Evolutionary conservation across 139 green algal genomes (phyloP), one percentile per base, ranked within the genome.

Genomic region (Desmodesmus armatus): DNA sequence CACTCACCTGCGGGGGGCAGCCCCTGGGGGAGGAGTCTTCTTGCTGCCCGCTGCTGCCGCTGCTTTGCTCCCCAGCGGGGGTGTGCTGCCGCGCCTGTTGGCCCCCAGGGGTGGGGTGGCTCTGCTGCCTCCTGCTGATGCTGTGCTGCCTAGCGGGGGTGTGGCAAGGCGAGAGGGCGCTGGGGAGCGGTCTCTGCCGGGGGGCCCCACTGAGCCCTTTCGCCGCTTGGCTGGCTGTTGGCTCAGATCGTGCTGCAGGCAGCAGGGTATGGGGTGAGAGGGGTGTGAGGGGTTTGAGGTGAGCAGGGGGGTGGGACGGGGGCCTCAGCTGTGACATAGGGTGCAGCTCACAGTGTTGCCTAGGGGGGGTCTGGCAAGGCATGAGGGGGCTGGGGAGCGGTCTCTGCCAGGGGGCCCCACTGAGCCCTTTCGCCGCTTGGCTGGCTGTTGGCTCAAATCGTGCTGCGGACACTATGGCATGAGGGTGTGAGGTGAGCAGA

Each of bases 1-100:
- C n/a, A n/a, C n/a, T n/a, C n/a, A n/a, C n/a, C n/a, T n/a, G n/a
- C n/a, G n/a, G n/a, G n/a, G n/a, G 13, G 51, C 76, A 19, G 55
- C 39, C 3, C 53, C 55, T 7, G 62, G 35, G 2, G 75, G 72
- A 31, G 72, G 72, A 29, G 72, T 80, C 17, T 5, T 27, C 35
- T n/a, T n/a, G 3, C 31, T 80, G 29, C 29, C 76, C 58, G 53
- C 55, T 41, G 63, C 5, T 65, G 72, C 76, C 40, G 76, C 76
- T 58, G 37, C 40, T 13, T 58, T 40, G 5, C 55, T 55, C 43
- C 31, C 55, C n/a, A 31, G 44, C 2, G 76, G 76, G 17, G 76
- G 76, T 31, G 76, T 82, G 31, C 21, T 25, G 15, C 27, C 66
- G 11, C 66, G 66, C 15, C 44, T 74, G 35, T 21, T 35, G 33